Evolutionary conservation across 768 basidiomycete genomes (phyloP), one percentile per base, ranked within the genome.

Genomic region (Fistulinella prunicolor): DNA sequence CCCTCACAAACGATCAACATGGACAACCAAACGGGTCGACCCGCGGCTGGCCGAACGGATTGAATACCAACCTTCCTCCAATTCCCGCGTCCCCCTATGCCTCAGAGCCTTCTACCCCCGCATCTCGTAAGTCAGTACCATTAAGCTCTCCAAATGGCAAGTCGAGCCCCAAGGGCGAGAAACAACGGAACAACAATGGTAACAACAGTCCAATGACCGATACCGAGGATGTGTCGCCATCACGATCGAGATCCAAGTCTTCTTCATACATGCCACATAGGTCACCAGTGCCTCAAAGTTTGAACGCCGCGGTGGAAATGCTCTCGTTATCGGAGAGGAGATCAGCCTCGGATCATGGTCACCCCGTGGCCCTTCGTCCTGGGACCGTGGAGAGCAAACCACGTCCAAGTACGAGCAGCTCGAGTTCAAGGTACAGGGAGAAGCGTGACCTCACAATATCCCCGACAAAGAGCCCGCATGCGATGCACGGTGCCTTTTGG

Each of bases 241-340:
- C 77, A n/a, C 76, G 79, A 34, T 67, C 70, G 36, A 70, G 76
- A 53, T 64, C 76, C 20, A 83, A 80, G 59, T 76, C 79, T 38
- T 77, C 80, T 16, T 73, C 81, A 13, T 77, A 78, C 57, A 66
- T 81, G 24, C 71, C 81, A 14, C 71, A 77, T 63, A 75, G 74
- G 44, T 68, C 81, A 16, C 78, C 78, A 38, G 75, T 71, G 44
- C 83, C 84, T 1, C 86, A 88, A 67, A 87, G 85, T 53, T 71
- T 90, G 38, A 79, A 76, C 55, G 86, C 86, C 47, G 86, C 85
- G 14, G 69, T 85, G 28, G 84, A 89, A 65, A 77, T 82, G 67
- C 67, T 89, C 9, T 65, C 66, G 13, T 50, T 63, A 36, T 59
- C 68, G 9, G 66, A 67, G 38, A 65, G 42, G 44, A 62, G 56